Evolutionary conservation across 2,329 filamentous ascomycete species (phyloP).

Genomic region (Colletotrichum camelliae): DNA sequence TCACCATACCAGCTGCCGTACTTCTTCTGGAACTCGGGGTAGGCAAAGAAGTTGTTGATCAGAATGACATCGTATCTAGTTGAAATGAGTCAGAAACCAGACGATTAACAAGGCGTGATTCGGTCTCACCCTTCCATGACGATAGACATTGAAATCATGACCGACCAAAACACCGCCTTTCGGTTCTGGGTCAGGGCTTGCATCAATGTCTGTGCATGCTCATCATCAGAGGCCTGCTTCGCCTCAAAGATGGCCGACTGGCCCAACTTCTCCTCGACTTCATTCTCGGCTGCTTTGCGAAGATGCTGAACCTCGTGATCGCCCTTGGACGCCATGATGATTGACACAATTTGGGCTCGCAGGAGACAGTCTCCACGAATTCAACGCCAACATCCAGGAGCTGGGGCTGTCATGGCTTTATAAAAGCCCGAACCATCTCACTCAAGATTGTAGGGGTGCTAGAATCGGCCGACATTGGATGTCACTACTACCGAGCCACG

Average conservation of each 20-base stretch:
- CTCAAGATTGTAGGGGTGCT: neutral
- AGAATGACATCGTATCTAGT: constrained; percentile 27
- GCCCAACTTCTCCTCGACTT: constrained; percentile 13
- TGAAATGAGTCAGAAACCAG: rapidly evolving
- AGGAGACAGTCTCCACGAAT: neutral
- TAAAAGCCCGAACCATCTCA: neutral
- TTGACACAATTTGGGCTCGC: neutral
- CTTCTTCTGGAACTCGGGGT: constrained; percentile 41
- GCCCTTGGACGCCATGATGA: neutral
- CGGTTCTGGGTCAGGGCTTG: constrained; percentile 35
- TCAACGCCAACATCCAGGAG: rapidly evolving
- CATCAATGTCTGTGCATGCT: constrained; percentile 30
- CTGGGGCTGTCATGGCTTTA: neutral
- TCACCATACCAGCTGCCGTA: constrained; percentile 41
- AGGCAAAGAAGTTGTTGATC: constrained; percentile 49
- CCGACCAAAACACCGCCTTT: constrained; percentile 41
- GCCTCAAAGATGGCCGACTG: constrained; percentile 17
- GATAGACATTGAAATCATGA: constrained; percentile 46
- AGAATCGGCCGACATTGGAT: neutral
- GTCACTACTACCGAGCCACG: too few species aligned
- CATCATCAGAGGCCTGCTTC: constrained; percentile 18
- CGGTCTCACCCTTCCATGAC: constrained; percentile 55
- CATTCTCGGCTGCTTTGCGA: constrained; percentile 11
- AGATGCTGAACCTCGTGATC: constrained; percentile 9
- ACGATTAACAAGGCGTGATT: neutral